Evolutionary conservation across 371 early-diverging fungal species (phyloP).

Genomic region (Mucor lusitanicus): DNA sequence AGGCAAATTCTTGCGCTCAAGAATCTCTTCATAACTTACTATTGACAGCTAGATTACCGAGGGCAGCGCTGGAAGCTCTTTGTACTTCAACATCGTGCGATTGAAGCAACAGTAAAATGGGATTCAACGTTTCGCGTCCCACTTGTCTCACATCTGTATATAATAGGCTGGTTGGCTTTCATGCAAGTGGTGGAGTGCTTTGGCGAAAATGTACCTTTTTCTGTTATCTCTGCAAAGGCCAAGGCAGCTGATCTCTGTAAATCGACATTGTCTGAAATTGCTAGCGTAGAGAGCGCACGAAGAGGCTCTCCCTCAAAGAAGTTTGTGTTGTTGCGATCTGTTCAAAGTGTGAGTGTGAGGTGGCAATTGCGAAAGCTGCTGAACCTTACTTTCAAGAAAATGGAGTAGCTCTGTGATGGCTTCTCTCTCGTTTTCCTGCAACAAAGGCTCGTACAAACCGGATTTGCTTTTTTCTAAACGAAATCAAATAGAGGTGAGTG

Average conservation of each 20-base stretch:
- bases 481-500: neutral
- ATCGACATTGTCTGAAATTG: slow-evolving; percentile 85
- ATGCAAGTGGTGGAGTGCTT: neutral
- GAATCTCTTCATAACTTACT: slow-evolving; percentile 47
- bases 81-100: slow-evolving; percentile 89
- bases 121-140: slow-evolving; percentile 78
- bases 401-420: slow-evolving; percentile 84
- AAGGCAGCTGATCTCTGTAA: slow-evolving; percentile 88
- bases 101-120: slow-evolving; percentile 80
- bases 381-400: slow-evolving; percentile 77
- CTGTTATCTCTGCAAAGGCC: slow-evolving; percentile 92
- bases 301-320: slow-evolving; percentile 90
- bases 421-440: slow-evolving; percentile 84
- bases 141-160: slow-evolving; percentile 74
- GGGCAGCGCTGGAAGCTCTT: slow-evolving; percentile 85
- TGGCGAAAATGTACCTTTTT: slow-evolving; percentile 46
- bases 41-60: slow-evolving; percentile 89
- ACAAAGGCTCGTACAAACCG: slow-evolving; percentile 78
- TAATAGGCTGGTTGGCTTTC: neutral
- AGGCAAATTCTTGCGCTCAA: neutral
- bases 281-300: slow-evolving; percentile 79
- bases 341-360: neutral
- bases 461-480: slow-evolving; percentile 38
- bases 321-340: slow-evolving; percentile 77
- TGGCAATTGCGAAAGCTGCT: neutral